Evolutionary conservation across 2,329 filamentous ascomycete species (phyloP).

Genomic region (Ophiognomonia clavigignenti-juglandacearum): DNA sequence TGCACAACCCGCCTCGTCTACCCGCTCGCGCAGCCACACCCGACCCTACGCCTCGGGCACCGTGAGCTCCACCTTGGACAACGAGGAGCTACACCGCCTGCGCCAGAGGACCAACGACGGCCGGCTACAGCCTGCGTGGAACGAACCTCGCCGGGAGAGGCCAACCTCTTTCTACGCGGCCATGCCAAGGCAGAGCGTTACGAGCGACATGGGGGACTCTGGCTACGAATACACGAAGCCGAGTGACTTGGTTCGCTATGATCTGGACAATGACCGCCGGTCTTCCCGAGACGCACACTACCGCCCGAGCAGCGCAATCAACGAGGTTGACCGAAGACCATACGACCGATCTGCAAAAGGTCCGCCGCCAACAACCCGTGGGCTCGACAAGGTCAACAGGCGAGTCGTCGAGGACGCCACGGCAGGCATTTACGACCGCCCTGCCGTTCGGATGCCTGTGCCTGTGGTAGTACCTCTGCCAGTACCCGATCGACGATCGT

Average conservation of each 20-base stretch:
- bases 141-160: slow-evolving; percentile 42
- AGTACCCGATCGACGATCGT: slow-evolving; percentile 29
- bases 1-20: slow-evolving; percentile 51
- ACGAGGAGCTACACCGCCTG: slow-evolving; percentile 46
- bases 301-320: slow-evolving; percentile 49
- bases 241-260: slow-evolving; percentile 56
- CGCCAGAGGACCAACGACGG: slow-evolving; percentile 44
- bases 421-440: slow-evolving; percentile 40
- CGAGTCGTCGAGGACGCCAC: slow-evolving; percentile 26
- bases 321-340: slow-evolving; percentile 37
- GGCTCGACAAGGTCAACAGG: slow-evolving; percentile 64
- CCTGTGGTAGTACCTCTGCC: slow-evolving; percentile 36
- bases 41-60: slow-evolving; percentile 21
- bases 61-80: slow-evolving; percentile 45
- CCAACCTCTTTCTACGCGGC: slow-evolving; percentile 41
- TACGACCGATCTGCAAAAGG: slow-evolving; percentile 39
- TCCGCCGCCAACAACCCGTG: slow-evolving; percentile 65
- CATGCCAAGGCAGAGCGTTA: slow-evolving; percentile 36
- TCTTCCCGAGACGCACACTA: slow-evolving; percentile 50
- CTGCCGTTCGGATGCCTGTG: slow-evolving; percentile 41
- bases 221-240: slow-evolving; percentile 62
- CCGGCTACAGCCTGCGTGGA: slow-evolving; percentile 31
- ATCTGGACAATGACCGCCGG: slow-evolving; percentile 51
- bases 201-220: slow-evolving; percentile 50
- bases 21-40: slow-evolving; percentile 42